A percentile compares a stretch with the other conserved stretches of the same genome.
These are phyloP conservation scores for Casuarina glauca DNA, from an alignment of 306 rosid genomes.

Conservation along the genomic window DNA sequence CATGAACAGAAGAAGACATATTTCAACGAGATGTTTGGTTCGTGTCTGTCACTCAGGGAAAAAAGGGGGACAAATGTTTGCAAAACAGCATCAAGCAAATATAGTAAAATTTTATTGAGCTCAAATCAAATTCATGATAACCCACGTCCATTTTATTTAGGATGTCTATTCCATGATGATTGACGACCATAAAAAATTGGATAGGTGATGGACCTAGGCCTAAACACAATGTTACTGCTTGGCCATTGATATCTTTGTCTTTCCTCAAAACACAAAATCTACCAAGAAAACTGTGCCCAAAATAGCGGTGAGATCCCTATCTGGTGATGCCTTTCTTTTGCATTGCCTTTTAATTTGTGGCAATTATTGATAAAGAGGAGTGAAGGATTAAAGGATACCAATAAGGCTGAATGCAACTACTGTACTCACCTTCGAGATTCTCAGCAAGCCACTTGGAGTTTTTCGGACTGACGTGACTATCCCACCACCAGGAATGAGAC, in stretches of 20 bases:
- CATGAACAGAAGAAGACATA: slow-evolving; percentile 6
- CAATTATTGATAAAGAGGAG: background rate
- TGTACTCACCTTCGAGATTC: slow-evolving; percentile 72
- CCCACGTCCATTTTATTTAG: background rate
- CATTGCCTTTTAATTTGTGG: slow-evolving; percentile 17
- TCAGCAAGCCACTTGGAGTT: slow-evolving; percentile 89
- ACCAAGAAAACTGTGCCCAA: background rate
- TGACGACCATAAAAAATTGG: background rate
- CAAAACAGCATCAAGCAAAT: slow-evolving; percentile 7
- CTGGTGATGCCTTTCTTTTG: background rate
- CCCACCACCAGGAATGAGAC: slow-evolving; percentile 98
- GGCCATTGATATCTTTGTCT: background rate
- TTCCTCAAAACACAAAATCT: background rate
- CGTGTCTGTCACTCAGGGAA: background rate
- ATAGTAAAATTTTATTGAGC: slow-evolving; percentile 10
- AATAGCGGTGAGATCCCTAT: background rate
- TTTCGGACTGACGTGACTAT: slow-evolving; percentile 72
- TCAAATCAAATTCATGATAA: background rate
- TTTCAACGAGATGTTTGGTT: slow-evolving; percentile 7
- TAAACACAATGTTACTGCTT: background rate
- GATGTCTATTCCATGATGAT: too few relatives aligned
- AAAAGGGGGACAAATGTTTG: background rate
- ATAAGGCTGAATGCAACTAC: slow-evolving; percentile 12
- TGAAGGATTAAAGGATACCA: background rate
- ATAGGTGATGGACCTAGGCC: background rate